Evolutionary conservation across 2,329 filamentous ascomycete genomes (phyloP).

Genomic region (Tolypocladium album): DNA sequence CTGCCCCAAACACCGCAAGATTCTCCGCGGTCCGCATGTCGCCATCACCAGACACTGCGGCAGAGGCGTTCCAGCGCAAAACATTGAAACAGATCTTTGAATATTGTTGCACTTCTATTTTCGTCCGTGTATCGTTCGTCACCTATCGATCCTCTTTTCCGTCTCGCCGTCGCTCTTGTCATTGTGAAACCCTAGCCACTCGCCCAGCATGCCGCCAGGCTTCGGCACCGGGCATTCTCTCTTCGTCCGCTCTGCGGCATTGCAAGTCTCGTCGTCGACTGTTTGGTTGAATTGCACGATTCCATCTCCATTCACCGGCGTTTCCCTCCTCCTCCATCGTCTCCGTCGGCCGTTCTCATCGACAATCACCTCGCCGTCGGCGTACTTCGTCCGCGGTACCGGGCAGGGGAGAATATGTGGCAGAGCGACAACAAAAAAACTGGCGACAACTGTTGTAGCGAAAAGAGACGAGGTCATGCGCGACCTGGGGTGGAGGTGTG

Average conservation of each 20-base stretch:
- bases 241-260: conserved; percentile 30
- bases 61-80: not conserved
- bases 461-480: conserved; percentile 91
- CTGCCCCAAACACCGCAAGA: not conserved
- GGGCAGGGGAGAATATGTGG: conserved; percentile 90
- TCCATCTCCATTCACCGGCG: conserved; percentile 30
- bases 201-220: conserved; percentile 66
- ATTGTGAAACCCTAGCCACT: conserved; percentile 60
- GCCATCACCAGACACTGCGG: not conserved
- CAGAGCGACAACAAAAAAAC: conserved; percentile 83
- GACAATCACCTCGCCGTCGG: conserved; percentile 51
- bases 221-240: conserved; percentile 91
- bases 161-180: conserved; percentile 24
- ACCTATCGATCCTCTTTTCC: conserved; percentile 12
- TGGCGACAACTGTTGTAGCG: conserved; percentile 79
- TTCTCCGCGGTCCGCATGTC: not conserved
- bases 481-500: conserved; percentile 86
- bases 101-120: conserved; percentile 3
- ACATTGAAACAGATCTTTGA: not conserved
- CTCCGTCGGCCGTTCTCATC: conserved; percentile 34
- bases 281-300: conserved; percentile 36
- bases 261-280: conserved; percentile 22
- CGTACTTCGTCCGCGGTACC: conserved; percentile 62
- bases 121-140: conserved; percentile 4
- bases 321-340: conserved; percentile 29